Evolutionary conservation across 1,284 basidiomycete species (phyloP).

Genomic region (Trametes hirsuta): DNA sequence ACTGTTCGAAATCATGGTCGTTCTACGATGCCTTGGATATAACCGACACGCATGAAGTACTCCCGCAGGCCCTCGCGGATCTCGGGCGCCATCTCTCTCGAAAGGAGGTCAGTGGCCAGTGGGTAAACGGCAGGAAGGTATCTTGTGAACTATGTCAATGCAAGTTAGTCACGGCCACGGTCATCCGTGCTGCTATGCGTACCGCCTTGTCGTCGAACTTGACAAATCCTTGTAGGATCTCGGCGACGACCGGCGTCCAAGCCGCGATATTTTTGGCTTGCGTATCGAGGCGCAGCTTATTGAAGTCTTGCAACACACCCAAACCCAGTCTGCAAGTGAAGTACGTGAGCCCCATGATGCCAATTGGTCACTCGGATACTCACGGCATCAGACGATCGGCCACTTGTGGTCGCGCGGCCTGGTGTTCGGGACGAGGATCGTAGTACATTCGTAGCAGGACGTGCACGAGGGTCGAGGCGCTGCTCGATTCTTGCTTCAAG

Average conservation of each 20-base stretch:
- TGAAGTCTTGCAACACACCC: slow-evolving; percentile 90
- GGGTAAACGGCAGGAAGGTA: slow-evolving; percentile 90
- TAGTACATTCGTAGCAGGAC: slow-evolving; percentile 94
- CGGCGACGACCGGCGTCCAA: slow-evolving; percentile 97
- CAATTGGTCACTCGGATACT: slow-evolving; percentile 37
- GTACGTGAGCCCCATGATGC: background rate
- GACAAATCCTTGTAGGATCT: slow-evolving; percentile 90
- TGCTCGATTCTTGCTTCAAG: slow-evolving; percentile 97
- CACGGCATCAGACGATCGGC: slow-evolving; percentile 90
- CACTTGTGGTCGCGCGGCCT: slow-evolving; percentile 81
- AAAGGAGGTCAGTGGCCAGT: slow-evolving; percentile 79
- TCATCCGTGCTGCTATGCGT: slow-evolving; percentile 39
- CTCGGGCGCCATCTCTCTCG: slow-evolving; percentile 79
- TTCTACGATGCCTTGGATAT: slow-evolving; percentile 75
- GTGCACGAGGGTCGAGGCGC: slow-evolving; percentile 94
- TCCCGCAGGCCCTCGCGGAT: slow-evolving; percentile 77
- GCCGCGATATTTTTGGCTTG: slow-evolving; percentile 96
- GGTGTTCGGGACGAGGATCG: slow-evolving; percentile 86
- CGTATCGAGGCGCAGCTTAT: slow-evolving; percentile 86
- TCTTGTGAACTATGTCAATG: slow-evolving; percentile 65
- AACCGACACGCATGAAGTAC: slow-evolving; percentile 80
- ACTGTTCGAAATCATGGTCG: slow-evolving; percentile 35
- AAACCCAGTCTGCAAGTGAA: slow-evolving; percentile 71
- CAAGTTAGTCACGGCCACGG: background rate
- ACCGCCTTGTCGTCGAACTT: slow-evolving; percentile 89